These are phyloP conservation scores for Coemansia sp. DNA, from an alignment of 192 early-diverging fungal genomes.

Conservation along the genomic window DNA sequence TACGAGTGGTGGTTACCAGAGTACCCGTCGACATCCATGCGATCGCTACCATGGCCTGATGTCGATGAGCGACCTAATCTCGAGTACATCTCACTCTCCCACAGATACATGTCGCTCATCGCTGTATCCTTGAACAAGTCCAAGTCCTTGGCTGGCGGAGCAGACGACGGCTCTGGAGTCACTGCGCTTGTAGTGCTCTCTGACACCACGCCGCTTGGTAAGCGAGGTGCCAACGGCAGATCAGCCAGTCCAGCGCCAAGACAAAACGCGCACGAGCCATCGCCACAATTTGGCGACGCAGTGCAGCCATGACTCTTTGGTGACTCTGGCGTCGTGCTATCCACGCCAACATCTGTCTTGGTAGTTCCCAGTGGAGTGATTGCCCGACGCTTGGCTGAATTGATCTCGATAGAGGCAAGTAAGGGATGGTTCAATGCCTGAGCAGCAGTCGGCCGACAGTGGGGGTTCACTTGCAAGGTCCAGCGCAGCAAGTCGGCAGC, in stretches of 20 bases:
- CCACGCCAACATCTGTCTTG: background rate
- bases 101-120: constrained; percentile 21
- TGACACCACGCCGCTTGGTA: constrained; percentile 15
- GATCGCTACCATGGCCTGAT: constrained; percentile 17
- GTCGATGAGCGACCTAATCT: constrained; percentile 16
- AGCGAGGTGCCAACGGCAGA: background rate
- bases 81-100: constrained; percentile 49
- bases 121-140: constrained; percentile 35
- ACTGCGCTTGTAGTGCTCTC: constrained; percentile 24
- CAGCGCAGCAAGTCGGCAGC: constrained; percentile 65
- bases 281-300: background rate
- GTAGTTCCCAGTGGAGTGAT: background rate
- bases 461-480: constrained; percentile 60
- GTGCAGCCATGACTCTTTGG: constrained; percentile 1
- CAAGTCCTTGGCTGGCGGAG: background rate
- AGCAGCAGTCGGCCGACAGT: constrained; percentile 59
- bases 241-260: background rate
- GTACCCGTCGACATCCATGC: constrained; percentile 20
- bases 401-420: constrained; percentile 34
- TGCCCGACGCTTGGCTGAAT: background rate
- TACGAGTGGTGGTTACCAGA: constrained; percentile 12
- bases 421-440: constrained; percentile 64
- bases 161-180: background rate
- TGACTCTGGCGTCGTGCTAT: constrained; percentile 1
- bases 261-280: background rate